These are phyloP conservation scores for Pilaira anomala DNA, from an alignment of 192 early-diverging fungal species.

Conservation along the genomic window DNA sequence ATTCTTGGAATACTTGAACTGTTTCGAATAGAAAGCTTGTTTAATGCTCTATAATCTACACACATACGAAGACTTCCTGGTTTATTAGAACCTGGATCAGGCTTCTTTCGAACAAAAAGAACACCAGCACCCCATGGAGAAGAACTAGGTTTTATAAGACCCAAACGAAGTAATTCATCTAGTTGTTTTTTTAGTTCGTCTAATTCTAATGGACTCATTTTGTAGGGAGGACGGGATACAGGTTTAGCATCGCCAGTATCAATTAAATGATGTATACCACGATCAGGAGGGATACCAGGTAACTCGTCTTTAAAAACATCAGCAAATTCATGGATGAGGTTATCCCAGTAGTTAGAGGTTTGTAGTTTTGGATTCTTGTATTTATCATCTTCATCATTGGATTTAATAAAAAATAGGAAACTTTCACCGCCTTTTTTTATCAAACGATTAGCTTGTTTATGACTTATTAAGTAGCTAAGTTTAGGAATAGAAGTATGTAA, in stretches of 20 bases:
- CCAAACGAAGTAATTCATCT: background rate
- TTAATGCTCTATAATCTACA: constrained; percentile 49
- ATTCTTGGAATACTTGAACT: constrained; percentile 42
- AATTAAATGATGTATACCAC: constrained; percentile 20
- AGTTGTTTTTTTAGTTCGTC: constrained; percentile 14
- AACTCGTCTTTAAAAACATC: constrained; percentile 25
- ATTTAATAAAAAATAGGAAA: background rate
- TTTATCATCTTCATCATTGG: background rate
- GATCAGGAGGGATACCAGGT: constrained; percentile 26
- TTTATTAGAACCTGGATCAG: constrained; percentile 12
- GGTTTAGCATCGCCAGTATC: constrained; percentile 23
- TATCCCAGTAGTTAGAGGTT: background rate
- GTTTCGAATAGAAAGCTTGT: constrained; percentile 44
- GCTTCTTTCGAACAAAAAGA: constrained; percentile 43
- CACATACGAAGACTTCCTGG: constrained; percentile 40
- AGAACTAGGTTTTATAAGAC: constrained; percentile 9
- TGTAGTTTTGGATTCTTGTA: background rate
- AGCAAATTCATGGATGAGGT: constrained; percentile 10
- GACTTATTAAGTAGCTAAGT: background rate
- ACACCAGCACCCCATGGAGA: constrained; percentile 23
- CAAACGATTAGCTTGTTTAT: background rate
- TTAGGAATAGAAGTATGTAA: background rate
- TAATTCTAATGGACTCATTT: constrained; percentile 21
- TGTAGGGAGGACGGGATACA: constrained; percentile 17
- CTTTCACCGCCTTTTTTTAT: background rate